Evolutionary conservation across 176 grass and related monocot genomes (phyloP).

Genomic region (Hordeum vulgare): DNA sequence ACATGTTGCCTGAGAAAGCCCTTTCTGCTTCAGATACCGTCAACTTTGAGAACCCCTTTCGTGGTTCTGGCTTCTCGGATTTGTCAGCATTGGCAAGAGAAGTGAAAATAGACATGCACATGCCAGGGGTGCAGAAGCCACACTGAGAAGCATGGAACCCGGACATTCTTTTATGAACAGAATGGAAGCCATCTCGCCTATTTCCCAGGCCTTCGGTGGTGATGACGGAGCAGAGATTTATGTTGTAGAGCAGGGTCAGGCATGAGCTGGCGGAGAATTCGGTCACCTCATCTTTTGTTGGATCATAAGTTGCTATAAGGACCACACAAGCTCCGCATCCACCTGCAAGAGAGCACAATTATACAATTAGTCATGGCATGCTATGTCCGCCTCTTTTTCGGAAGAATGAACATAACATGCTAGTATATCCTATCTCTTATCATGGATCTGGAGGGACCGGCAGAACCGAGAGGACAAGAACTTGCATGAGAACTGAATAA

Average conservation of each 20-base stretch:
- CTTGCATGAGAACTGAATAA: too few relatives aligned
- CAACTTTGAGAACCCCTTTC: conserved; percentile 61
- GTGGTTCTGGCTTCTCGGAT: conserved; percentile 48
- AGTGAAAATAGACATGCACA: conserved; percentile 87
- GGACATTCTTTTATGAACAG: conserved; percentile 64
- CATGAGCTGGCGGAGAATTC: conserved; percentile 65
- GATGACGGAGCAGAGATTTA: conserved; percentile 64
- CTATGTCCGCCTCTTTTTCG: neutral
- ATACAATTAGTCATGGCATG: neutral
- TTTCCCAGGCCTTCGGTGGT: conserved; percentile 76
- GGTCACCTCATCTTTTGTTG: conserved; percentile 47
- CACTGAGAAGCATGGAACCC: conserved; percentile 85
- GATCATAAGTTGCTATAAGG: conserved; percentile 61
- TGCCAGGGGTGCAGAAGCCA: conserved; percentile 82
- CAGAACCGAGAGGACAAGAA: too few relatives aligned
- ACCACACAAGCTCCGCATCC: conserved; percentile 85
- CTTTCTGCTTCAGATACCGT: conserved; percentile 50
- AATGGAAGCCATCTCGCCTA: conserved; percentile 44
- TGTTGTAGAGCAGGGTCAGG: conserved; percentile 60
- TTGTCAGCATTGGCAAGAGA: conserved; percentile 72
- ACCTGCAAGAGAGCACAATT: conserved; percentile 22
- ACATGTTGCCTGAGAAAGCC: conserved; percentile 69
- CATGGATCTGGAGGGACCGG: too few relatives aligned
- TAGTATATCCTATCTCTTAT: conserved; percentile 14
- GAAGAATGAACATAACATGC: neutral